A percentile compares a stretch with the other conserved stretches of the same genome.
These are phyloP conservation scores for Claviceps sorghi DNA, from an alignment of 2,329 filamentous ascomycete species.

Conservation along the genomic window DNA sequence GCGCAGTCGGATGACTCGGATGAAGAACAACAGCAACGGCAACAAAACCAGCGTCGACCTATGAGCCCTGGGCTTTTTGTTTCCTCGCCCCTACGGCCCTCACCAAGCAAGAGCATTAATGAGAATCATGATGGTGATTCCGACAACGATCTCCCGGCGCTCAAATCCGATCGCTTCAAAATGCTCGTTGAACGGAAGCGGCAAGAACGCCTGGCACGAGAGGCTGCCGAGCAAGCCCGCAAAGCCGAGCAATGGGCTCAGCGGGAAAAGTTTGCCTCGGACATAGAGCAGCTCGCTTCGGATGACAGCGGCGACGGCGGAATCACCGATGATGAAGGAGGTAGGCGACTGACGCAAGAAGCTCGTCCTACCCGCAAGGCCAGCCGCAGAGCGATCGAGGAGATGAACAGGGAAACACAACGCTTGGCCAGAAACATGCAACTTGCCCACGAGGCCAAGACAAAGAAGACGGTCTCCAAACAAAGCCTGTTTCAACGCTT, in stretches of 20 bases:
- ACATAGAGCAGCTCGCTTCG: slow-evolving; percentile 20
- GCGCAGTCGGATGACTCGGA: slow-evolving; percentile 12
- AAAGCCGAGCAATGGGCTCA: slow-evolving; percentile 27
- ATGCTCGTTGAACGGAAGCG: slow-evolving; percentile 62
- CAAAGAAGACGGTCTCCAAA: slow-evolving; percentile 80
- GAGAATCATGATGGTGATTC: slow-evolving; percentile 26
- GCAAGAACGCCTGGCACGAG: slow-evolving; percentile 52
- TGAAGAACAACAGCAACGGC: neutral
- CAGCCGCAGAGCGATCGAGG: slow-evolving; percentile 85
- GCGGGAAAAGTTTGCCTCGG: slow-evolving; percentile 21
- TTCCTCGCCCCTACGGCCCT: slow-evolving; percentile 29
- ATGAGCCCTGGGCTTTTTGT: slow-evolving; percentile 39
- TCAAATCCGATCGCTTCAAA: slow-evolving; percentile 47
- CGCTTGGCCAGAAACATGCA: slow-evolving; percentile 82
- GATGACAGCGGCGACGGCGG: slow-evolving; percentile 31
- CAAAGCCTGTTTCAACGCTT: slow-evolving; percentile 71
- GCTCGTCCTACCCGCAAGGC: slow-evolving; percentile 65
- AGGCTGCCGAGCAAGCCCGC: slow-evolving; percentile 42
- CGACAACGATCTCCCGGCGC: slow-evolving; percentile 32
- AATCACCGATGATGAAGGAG: slow-evolving; percentile 47
- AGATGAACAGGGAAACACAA: slow-evolving; percentile 92
- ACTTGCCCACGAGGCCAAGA: slow-evolving; percentile 75
- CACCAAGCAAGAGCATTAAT: slow-evolving; percentile 14
- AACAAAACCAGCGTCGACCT: slow-evolving; percentile 10
- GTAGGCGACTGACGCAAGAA: slow-evolving; percentile 52